Conservation (phyloP, 2,329 filamentous ascomycete species). For the Aspergillus pseudoglaucus region DNA sequence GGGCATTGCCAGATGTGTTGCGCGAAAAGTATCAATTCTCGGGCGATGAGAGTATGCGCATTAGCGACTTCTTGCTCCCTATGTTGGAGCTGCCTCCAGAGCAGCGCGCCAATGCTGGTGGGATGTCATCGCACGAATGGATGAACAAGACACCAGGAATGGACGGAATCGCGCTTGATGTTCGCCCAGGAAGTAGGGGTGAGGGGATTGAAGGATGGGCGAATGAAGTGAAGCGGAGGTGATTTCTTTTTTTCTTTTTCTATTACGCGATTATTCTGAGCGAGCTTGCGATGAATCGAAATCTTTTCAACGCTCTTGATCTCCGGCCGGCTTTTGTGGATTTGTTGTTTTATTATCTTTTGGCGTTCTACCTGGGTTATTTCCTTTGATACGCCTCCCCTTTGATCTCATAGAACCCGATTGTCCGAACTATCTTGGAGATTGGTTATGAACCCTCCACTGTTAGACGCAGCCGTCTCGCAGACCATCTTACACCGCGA, state of each 20-base stretch:
- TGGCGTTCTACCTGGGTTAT: too few species aligned
- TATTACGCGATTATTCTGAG: slow-evolving; percentile 6
- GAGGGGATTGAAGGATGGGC: slow-evolving; percentile 95
- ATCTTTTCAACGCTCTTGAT: slow-evolving; percentile 6
- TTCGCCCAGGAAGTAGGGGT: slow-evolving; percentile 73
- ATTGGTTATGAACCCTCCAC: too few species aligned
- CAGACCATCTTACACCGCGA: too few species aligned
- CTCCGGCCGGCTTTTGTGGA: slow-evolving; percentile 2
- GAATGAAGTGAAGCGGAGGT: slow-evolving; percentile 77
- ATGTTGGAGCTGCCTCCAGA: slow-evolving; percentile 89
- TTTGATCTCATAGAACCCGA: too few species aligned
- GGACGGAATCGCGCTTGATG: slow-evolving; percentile 67
- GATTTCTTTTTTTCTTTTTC: slow-evolving; percentile 9
- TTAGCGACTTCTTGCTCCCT: slow-evolving; percentile 76
- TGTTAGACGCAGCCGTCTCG: too few species aligned
- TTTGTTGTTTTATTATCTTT: too few species aligned
- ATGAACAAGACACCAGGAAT: slow-evolving; percentile 82
- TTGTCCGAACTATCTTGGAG: too few species aligned
- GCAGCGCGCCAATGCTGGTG: slow-evolving; percentile 86
- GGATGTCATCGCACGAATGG: slow-evolving; percentile 83
- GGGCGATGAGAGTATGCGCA: slow-evolving; percentile 69
- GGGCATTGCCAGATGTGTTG: slow-evolving; percentile 87
- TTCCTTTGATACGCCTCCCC: too few species aligned
- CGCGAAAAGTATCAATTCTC: slow-evolving; percentile 96
- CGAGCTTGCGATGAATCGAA: slow-evolving; percentile 5